Base-by-base conservation (phyloP, 1,139 yeast genomes). In the Candida neerlandica region DNA sequence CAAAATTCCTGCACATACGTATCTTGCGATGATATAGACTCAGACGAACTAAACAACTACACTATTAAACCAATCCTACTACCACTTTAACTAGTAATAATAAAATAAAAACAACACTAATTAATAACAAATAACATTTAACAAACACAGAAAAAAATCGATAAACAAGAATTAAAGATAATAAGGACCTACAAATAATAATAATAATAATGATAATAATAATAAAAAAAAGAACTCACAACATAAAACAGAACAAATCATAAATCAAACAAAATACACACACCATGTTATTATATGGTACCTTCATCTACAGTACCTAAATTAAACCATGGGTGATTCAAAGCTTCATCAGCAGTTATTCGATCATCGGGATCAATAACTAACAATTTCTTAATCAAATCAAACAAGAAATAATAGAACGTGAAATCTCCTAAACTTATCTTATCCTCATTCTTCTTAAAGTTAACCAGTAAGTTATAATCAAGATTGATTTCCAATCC, bases 251-350 rank as follows among this genome's bases (percentile, higher is more conserved):
- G 19, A 37, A 19, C 27, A 37, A 32, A 32, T 15, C 12, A 32
- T 12, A 32, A 32, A 32, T n/a, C 7, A 32, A 32, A 32, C 35
- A 32, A 32, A 32, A 32, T 12, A n/a, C 12, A 32, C 12, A 32
- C 15, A n/a, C 12, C 12, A 12, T 15, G 14, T 15, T 7, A n/a
- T 19, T n/a, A 37, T 37, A 37, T 19, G 15, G 40, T 82, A n/a
- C 89, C 94, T 59, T 86, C 92, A 67, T 86, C 95, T 58, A 84
- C 81, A 48, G 86, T 84, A 30, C 94, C 95, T 60, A 77, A 75
- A 58, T 81, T 80, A 64, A 88, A 87, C 92, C 94, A 87, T 49
- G 85, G 85, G 65, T 87, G 94, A 46, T 81, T 79, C 66, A 87
- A 69, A 1, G 92, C 91, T 49, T 85, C 89, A 50, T 75, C 71